phyloP scores from a whole-genome alignment of 164 flowering plant species.

The Pachysandra terminalis region DNA sequence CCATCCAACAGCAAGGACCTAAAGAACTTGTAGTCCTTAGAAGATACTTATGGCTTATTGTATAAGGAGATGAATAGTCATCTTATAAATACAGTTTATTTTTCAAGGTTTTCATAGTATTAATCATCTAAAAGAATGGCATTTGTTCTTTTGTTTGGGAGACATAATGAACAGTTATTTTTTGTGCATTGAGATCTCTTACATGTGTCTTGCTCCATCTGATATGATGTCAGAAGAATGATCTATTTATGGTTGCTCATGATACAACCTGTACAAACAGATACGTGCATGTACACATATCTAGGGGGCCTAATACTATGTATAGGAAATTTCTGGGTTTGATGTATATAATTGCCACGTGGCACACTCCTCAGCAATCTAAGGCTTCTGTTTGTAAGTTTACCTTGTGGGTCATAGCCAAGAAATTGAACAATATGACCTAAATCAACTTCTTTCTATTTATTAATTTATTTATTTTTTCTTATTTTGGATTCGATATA shows the following conservation, averaged over 20 bases:
- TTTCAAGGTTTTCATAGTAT: too few relatives aligned
- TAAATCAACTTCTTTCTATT: too few relatives aligned
- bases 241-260: not conserved
- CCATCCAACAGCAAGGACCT: not conserved
- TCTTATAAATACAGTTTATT: too few relatives aligned
- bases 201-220: not conserved
- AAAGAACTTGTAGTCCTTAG: not conserved
- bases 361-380: not conserved
- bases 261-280: not conserved
- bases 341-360: not conserved
- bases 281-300: not conserved
- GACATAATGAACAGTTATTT: too few relatives aligned
- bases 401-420: not conserved
- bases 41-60: too few relatives aligned
- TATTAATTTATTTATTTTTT: too few relatives aligned
- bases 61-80: not conserved
- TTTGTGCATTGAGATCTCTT: not conserved
- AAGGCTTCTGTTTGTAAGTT: not conserved
- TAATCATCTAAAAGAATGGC: too few relatives aligned
- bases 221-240: too few relatives aligned
- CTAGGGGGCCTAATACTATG: not conserved
- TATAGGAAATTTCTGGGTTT: too few relatives aligned
- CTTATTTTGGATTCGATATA: too few relatives aligned
- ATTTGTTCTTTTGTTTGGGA: too few relatives aligned
- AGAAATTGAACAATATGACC: not conserved